These are phyloP conservation scores for Adiantum capillusveneris DNA, from an alignment of 75 land plant species.

Conservation along the genomic window DNA sequence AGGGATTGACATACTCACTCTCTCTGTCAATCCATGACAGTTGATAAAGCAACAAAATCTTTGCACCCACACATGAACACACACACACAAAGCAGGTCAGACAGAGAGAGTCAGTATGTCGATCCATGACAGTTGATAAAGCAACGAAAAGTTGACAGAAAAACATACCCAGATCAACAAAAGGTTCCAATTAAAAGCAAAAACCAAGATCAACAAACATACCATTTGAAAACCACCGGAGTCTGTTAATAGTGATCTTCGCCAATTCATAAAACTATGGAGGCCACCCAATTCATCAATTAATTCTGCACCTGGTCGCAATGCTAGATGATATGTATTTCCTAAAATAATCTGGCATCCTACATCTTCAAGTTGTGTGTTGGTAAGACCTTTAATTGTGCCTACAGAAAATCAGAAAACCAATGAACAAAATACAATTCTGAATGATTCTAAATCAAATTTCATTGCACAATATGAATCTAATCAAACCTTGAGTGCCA, in stretches of 20 bases:
- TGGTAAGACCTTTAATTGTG: slow-evolving; percentile 88
- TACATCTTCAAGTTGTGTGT: slow-evolving; percentile 83
- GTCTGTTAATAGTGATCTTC: slow-evolving; percentile 86
- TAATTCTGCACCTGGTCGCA: slow-evolving; percentile 88
- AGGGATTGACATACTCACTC: no score
- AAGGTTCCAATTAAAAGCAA: not conserved
- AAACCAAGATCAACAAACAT: not conserved
- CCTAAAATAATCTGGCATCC: slow-evolving; percentile 98
- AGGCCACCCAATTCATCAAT: slow-evolving; percentile 91
- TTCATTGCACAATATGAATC: no score
- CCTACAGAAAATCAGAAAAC: slow-evolving; percentile 31
- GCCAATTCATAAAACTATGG: slow-evolving; percentile 99
- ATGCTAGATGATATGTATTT: slow-evolving; percentile 93
- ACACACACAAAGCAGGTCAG: no score
- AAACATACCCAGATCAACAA: slow-evolving; percentile 1
- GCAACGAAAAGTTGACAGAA: no score
- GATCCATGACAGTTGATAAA: no score
- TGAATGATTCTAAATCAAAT: not conserved
- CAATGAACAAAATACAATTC: not conserved
- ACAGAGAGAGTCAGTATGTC: no score
- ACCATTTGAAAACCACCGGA: slow-evolving; percentile 99
- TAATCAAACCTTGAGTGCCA: slow-evolving; percentile 85
- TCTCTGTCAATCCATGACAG: no score
- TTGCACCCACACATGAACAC: no score
- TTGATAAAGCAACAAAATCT: no score